Evolutionary conservation across 1,284 basidiomycete species (phyloP).

Genomic region (Grifola frondosa): DNA sequence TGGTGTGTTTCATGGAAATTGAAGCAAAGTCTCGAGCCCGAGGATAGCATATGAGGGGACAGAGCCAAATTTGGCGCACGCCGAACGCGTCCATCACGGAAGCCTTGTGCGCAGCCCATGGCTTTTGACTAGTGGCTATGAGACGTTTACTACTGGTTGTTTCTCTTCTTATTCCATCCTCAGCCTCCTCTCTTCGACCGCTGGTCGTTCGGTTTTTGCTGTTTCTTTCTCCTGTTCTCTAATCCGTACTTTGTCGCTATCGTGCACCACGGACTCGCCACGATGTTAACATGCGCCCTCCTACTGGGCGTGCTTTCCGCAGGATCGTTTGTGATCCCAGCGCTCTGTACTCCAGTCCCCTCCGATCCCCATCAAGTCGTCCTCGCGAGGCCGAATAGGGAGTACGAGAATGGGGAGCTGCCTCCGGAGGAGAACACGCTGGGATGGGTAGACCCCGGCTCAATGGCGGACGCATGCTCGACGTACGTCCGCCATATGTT

Average conservation of each 20-base stretch:
- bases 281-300: slow-evolving; percentile 5
- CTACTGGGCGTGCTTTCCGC: slow-evolving; percentile 5
- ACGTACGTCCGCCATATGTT: slow-evolving; percentile 12
- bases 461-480: slow-evolving; percentile 64
- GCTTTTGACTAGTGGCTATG: slow-evolving; percentile 6
- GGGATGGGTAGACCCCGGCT: slow-evolving; percentile 73
- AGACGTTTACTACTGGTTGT: background rate
- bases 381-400: slow-evolving; percentile 7
- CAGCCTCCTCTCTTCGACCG: background rate
- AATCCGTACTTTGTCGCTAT: slow-evolving; percentile 1
- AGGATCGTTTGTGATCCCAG: background rate
- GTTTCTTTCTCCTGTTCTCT: background rate
- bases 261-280: slow-evolving; percentile 4
- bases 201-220: background rate
- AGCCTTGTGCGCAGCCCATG: too few species aligned
- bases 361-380: slow-evolving; percentile 5
- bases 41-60: too few species aligned
- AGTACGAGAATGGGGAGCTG: slow-evolving; percentile 29
- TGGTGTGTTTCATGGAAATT: too few species aligned
- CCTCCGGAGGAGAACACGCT: slow-evolving; percentile 27
- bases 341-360: slow-evolving; percentile 6
- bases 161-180: background rate
- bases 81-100: too few species aligned
- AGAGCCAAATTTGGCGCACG: too few species aligned
- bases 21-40: too few species aligned